These are phyloP conservation scores for Neofusicoccum parvum DNA, from an alignment of 2,329 filamentous ascomycete genomes.

Conservation along the genomic window DNA sequence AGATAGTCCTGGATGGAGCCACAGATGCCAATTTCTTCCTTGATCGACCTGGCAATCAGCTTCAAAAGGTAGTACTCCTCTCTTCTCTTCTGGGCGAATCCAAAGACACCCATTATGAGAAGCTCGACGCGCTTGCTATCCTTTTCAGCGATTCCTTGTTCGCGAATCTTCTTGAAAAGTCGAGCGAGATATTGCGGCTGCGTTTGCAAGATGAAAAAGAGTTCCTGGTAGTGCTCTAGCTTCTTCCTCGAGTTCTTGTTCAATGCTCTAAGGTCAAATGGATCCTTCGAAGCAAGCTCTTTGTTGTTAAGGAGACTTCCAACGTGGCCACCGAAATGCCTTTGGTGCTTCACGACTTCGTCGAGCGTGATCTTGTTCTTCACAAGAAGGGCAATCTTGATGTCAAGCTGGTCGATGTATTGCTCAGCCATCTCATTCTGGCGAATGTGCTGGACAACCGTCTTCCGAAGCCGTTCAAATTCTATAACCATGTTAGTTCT, in stretches of 20 bases:
- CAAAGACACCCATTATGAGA: constrained; percentile 93
- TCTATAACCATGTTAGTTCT: constrained; percentile 51
- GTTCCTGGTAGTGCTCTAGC: constrained; percentile 92
- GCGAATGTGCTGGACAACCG: constrained; percentile 93
- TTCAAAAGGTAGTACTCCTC: constrained; percentile 97
- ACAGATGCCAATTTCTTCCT: constrained; percentile 80
- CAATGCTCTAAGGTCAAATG: constrained; percentile 93
- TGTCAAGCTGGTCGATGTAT: constrained; percentile 97
- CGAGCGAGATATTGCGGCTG: constrained; percentile 92
- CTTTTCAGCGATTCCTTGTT: constrained; percentile 83
- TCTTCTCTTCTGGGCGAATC: constrained; percentile 92
- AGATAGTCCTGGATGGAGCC: constrained; percentile 78
- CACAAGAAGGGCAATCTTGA: constrained; percentile 96
- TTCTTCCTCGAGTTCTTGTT: constrained; percentile 97
- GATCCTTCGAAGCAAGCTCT: constrained; percentile 85
- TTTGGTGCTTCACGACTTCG: constrained; percentile 95
- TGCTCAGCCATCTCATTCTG: constrained; percentile 97
- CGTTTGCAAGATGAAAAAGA: constrained; percentile 96
- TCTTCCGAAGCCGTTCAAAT: constrained; percentile 92
- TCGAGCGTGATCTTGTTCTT: constrained; percentile 99
- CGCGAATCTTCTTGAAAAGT: constrained; percentile 80
- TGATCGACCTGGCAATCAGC: constrained; percentile 77
- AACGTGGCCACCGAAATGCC: constrained; percentile 89
- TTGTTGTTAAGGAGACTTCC: constrained; percentile 83
- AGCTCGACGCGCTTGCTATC: constrained; percentile 92